Evolutionary conservation across 2,329 filamentous ascomycete genomes (phyloP).

Genomic region (Diaporthe vexans): DNA sequence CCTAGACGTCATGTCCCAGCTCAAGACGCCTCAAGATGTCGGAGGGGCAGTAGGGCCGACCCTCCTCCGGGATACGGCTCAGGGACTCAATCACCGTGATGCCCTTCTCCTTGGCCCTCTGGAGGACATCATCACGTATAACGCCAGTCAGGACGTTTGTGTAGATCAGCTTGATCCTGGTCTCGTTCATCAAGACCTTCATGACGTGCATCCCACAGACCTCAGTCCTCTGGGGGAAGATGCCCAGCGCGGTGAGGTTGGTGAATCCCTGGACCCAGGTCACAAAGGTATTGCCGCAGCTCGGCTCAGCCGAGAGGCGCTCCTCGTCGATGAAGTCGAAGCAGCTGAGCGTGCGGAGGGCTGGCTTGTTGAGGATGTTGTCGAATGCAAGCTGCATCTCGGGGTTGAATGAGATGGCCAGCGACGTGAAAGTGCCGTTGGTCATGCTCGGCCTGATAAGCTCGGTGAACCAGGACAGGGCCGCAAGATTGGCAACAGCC

Average conservation of each 20-base stretch:
- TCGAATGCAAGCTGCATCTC: background rate
- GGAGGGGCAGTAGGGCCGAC: no score
- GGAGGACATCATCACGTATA: constrained; percentile 5
- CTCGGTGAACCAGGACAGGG: background rate
- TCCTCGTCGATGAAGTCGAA: background rate
- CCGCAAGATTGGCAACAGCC: no score
- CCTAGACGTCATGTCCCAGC: background rate
- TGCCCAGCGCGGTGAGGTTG: constrained; percentile 36
- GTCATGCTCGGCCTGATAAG: constrained; percentile 28
- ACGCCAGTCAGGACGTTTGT: constrained; percentile 31
- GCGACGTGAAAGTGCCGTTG: constrained; percentile 29
- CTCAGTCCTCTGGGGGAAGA: constrained; percentile 3
- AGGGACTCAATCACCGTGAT: constrained; percentile 17
- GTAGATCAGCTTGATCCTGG: constrained; percentile 38
- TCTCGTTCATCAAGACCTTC: constrained; percentile 1
- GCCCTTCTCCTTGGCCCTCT: constrained; percentile 11
- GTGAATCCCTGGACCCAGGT: constrained; percentile 33
- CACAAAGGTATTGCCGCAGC: background rate
- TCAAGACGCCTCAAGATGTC: no score
- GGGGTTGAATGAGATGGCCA: constrained; percentile 23
- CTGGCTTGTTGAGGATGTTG: constrained; percentile 26
- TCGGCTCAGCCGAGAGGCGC: background rate
- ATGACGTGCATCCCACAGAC: background rate
- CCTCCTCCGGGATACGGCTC: constrained; percentile 26
- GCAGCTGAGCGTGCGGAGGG: constrained; percentile 26